phyloP scores from a whole-genome alignment of 2,329 filamentous ascomycete genomes.

The Sphaerulina populicola region DNA sequence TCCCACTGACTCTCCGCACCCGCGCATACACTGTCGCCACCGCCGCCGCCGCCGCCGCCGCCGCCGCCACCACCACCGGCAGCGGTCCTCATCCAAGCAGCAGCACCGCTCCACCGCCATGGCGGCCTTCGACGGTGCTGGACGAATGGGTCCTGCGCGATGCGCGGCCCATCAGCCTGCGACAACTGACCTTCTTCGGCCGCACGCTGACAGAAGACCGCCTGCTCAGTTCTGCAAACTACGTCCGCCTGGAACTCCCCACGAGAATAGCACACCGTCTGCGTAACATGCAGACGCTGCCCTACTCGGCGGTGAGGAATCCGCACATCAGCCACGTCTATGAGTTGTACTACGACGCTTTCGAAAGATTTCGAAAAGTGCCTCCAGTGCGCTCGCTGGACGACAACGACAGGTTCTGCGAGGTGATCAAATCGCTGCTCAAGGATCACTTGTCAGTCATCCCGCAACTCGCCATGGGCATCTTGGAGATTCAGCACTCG shows the following conservation, averaged over 20 bases:
- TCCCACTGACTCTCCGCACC: conserved; percentile 7
- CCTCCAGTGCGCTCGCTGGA: conserved; percentile 76
- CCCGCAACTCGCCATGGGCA: conserved; percentile 86
- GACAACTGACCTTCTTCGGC: conserved; percentile 95
- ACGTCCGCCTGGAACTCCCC: conserved; percentile 89
- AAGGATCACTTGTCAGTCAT: conserved; percentile 88
- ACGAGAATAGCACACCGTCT: conserved; percentile 85
- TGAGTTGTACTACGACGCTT: conserved; percentile 93
- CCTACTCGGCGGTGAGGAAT: conserved; percentile 94
- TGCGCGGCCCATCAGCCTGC: conserved; percentile 87
- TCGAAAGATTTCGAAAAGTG: conserved; percentile 78
- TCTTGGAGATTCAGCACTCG: conserved; percentile 77
- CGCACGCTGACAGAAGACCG: conserved; percentile 83
- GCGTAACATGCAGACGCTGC: conserved; percentile 92
- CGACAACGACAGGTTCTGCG: conserved; percentile 83
- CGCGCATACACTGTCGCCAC: conserved; percentile 16
- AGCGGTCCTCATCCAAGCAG: no score
- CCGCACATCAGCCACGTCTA: conserved; percentile 90
- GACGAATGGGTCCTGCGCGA: conserved; percentile 84
- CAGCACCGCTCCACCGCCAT: conserved; percentile 41
- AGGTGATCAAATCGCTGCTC: conserved; percentile 67
- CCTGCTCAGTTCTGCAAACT: conserved; percentile 90
- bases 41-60: conserved; percentile 1
- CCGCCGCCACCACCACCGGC: background rate
- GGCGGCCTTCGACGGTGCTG: conserved; percentile 51